Conservation (phyloP, 257 asterid species). For the Perilla frutescens region DNA sequence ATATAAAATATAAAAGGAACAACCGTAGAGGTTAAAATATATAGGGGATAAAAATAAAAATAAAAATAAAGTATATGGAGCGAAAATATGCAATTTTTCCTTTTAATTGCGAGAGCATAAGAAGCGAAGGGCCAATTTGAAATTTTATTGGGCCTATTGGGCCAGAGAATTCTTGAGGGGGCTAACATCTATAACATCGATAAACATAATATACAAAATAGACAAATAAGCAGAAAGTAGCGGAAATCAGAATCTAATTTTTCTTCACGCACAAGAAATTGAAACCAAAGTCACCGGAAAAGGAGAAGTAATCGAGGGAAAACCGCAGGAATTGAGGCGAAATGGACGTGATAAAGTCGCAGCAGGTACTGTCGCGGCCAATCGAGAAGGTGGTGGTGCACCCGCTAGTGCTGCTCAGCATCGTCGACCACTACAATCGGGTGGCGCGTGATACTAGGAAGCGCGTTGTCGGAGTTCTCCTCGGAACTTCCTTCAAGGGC, state of each 20-base stretch:
- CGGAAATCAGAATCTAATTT: conserved; percentile 9
- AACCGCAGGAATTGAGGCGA: background rate
- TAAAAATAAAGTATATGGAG: too few species aligned
- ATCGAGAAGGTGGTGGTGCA: conserved; percentile 96
- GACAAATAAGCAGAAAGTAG: background rate
- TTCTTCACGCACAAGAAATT: conserved; percentile 40
- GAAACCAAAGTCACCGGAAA: conserved; percentile 18
- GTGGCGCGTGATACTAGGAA: conserved; percentile 95
- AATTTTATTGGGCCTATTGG: too few species aligned
- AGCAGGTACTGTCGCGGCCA: conserved; percentile 78
- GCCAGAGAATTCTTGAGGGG: too few species aligned
- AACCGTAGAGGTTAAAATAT: too few species aligned
- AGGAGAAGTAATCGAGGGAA: background rate
- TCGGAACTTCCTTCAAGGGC: conserved; percentile 83
- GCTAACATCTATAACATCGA: too few species aligned
- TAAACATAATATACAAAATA: too few species aligned
- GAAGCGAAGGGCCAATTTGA: too few species aligned
- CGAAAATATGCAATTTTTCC: too few species aligned
- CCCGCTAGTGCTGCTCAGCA: conserved; percentile 91
- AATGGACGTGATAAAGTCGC: conserved; percentile 92
- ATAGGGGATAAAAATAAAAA: too few species aligned
- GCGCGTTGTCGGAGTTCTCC: conserved; percentile 91
- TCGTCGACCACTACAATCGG: conserved; percentile 94
- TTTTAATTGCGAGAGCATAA: too few species aligned
- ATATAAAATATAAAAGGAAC: too few species aligned